These are phyloP conservation scores for Phytomonas sp. DNA, from an alignment of 208 protist genomes.

Conservation along the genomic window DNA sequence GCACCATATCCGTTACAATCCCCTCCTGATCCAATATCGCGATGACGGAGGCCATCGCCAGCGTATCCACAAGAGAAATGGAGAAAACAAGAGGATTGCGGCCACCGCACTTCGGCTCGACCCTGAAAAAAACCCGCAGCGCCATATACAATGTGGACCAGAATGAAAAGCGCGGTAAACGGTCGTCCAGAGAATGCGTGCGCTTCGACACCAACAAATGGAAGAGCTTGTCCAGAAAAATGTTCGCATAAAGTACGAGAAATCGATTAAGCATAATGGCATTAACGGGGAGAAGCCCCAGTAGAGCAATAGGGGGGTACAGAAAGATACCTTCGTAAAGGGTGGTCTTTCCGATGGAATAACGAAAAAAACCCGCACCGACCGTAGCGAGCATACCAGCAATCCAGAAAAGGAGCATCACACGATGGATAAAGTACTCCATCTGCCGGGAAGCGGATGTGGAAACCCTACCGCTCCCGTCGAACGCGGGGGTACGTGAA, in stretches of 20 bases:
- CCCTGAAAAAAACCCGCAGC: conserved; percentile 34
- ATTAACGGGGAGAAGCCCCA: conserved; percentile 79
- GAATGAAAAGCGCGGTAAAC: conserved; percentile 71
- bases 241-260: conserved; percentile 78
- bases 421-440: conserved; percentile 76
- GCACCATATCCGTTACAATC: conserved; percentile 88
- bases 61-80: conserved; percentile 69
- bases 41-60: conserved; percentile 79
- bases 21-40: conserved; percentile 75
- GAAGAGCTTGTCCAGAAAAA: conserved; percentile 77
- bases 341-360: conserved; percentile 23
- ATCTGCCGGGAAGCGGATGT: conserved; percentile 77
- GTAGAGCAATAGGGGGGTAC: conserved; percentile 55
- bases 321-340: conserved; percentile 60
- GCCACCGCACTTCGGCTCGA: conserved; percentile 31
- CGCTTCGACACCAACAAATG: conserved; percentile 65
- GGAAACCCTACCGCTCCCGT: conserved; percentile 42
- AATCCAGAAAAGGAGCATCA: conserved; percentile 65
- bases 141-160: conserved; percentile 45
- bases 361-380: conserved; percentile 35
- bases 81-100: conserved; percentile 63
- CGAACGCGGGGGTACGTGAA: conserved; percentile 32
- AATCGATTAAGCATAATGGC: conserved; percentile 71
- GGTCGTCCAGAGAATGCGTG: conserved; percentile 55
- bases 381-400: conserved; percentile 42